Evolutionary conservation across 2,329 filamentous ascomycete genomes (phyloP), one percentile per base, ranked within the genome.

Genomic region (Stylonectria norvegica): DNA sequence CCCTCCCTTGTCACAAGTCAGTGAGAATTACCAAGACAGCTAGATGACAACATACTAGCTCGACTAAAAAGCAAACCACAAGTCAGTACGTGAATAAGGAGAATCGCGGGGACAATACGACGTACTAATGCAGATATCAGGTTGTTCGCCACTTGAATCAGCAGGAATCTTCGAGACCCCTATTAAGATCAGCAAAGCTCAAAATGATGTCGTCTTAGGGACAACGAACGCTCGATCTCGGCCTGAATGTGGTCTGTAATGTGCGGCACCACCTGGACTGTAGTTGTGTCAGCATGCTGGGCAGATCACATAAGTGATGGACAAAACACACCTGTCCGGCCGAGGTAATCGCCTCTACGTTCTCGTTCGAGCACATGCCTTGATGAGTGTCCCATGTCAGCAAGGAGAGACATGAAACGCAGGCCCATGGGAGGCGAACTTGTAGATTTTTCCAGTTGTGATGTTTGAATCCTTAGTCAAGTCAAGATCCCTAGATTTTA

Each of bases 361-460:
- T 80, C 77, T 45, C 79, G 81, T 58, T 89, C 80, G 45, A 61
- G 22, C 8, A 38, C 8, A 37, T 17, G 16, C 22, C 18, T 50
- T 22, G 50, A 40, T 17, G 29, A 18, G 15, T 25, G 34, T 43
- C 17, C 45, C n/a, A 16, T 30, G 9, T 12, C 23, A n/a, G 5
- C 33, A 2, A 10, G 11, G 39, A 23, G 16, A 9, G 3, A 20
- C 10, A 11, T 17, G 30, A 27, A 28, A 18, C 4, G 15, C 3
- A 7, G 7, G 5, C 12, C 22, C 22, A 20, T 42, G 16, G 20
- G 4, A 89, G 38, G 96, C 90, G 57, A 86, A 81, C 59, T 88
- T 77, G 69, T 96, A 97, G 54, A 97, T 89, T 72, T 97, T 96
- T 61, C 93, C 93, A 5, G 91, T 95, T 4, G 93, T 98, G 67